These are phyloP conservation scores for Ceriops tagal DNA, from an alignment of 345 rosid species.

Conservation along the genomic window DNA sequence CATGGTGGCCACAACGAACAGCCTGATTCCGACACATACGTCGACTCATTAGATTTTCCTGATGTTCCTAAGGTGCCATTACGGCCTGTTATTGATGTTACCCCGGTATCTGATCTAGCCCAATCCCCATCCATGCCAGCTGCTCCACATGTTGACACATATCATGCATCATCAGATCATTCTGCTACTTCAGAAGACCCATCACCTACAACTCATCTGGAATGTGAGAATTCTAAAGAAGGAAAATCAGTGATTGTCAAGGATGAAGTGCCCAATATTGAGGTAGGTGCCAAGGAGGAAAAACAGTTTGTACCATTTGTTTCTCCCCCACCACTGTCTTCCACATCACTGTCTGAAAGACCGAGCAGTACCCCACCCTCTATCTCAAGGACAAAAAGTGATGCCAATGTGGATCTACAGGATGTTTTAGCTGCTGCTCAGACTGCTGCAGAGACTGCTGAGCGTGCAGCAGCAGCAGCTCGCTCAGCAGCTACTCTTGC, in stretches of 20 bases:
- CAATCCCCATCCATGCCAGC: conserved; percentile 23
- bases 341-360: conserved; percentile 28
- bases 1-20: conserved; percentile 33
- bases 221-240: conserved; percentile 25
- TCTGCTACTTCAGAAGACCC: conserved; percentile 26
- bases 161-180: conserved; percentile 31
- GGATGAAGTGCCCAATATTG: conserved; percentile 29
- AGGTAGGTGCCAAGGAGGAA: conserved; percentile 34
- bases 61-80: conserved; percentile 62
- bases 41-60: conserved; percentile 60
- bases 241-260: conserved; percentile 30
- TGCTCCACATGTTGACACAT: conserved; percentile 18
- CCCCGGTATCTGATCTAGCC: conserved; percentile 39
- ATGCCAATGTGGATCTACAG: conserved; percentile 55
- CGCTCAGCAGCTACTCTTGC: conserved; percentile 91
- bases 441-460: conserved; percentile 88
- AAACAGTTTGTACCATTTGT: conserved; percentile 61
- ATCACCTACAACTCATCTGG: conserved; percentile 31
- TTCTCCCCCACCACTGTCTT: conserved; percentile 44
- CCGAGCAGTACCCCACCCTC: conserved; percentile 20
- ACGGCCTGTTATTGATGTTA: conserved; percentile 32
- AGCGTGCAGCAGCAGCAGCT: conserved; percentile 85
- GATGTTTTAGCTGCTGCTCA: conserved; percentile 88
- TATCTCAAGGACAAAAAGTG: conserved; percentile 33
- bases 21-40: conserved; percentile 54